These are phyloP conservation scores for Colletotrichum sp. DNA, from an alignment of 2,329 filamentous ascomycete genomes.

Conservation along the genomic window DNA sequence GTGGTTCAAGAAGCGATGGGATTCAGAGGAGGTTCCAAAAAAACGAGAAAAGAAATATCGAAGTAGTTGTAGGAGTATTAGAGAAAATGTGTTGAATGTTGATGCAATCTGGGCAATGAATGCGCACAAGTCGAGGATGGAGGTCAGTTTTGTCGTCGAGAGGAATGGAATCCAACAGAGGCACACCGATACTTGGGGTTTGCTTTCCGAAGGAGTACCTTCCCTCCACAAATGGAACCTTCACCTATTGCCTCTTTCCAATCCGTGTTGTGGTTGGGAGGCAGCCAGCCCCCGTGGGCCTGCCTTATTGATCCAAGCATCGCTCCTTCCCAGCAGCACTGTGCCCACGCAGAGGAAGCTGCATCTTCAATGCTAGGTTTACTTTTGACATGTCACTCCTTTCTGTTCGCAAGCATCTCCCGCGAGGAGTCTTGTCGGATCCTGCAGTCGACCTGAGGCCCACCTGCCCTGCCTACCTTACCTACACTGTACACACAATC, in stretches of 20 bases:
- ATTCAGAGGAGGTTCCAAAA: neutral
- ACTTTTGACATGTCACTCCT: neutral
- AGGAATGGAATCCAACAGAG: neutral
- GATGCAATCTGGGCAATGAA: neutral
- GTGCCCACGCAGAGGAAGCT: neutral
- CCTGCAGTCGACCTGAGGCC: neutral
- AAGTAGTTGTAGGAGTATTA: neutral
- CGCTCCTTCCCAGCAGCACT: neutral
- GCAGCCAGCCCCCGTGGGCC: neutral
- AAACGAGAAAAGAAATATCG: neutral
- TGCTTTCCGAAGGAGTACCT: neutral
- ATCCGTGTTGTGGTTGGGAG: neutral
- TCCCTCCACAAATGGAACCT: neutral
- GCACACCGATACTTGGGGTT: neutral
- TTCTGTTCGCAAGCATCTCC: neutral
- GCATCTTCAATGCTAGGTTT: neutral
- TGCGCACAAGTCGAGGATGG: neutral
- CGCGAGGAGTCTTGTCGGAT: neutral
- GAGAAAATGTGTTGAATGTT: accelerated
- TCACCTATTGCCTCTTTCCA: neutral
- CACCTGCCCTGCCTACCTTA: neutral
- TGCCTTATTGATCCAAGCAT: neutral
- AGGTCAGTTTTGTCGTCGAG: neutral
- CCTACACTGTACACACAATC: neutral
- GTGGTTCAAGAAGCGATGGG: neutral